Evolutionary conservation across 75 land plant species (phyloP).

Genomic region (Pinus taeda): DNA sequence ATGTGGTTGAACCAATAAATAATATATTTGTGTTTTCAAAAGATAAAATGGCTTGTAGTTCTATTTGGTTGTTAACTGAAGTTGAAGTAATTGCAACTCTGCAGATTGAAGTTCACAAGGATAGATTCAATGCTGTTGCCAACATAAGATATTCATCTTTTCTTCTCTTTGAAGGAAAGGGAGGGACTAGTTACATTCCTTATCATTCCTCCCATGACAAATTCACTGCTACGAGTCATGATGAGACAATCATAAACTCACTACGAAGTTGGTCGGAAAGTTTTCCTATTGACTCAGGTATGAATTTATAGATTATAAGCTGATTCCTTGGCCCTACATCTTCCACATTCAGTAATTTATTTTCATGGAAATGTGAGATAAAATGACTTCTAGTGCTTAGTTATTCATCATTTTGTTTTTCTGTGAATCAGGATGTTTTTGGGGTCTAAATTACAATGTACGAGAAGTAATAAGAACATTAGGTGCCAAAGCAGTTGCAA

Average conservation of each 20-base stretch:
- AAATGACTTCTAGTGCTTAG: not conserved
- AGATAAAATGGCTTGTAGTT: not conserved
- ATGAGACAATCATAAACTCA: not conserved
- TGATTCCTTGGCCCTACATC: not conserved
- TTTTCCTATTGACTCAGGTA: not conserved
- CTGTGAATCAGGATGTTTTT: not conserved
- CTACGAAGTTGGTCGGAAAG: not conserved
- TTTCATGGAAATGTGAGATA: not conserved
- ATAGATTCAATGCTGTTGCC: conserved; percentile 7
- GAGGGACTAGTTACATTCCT: not conserved
- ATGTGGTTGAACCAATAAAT: too few relatives aligned
- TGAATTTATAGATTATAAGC: not conserved
- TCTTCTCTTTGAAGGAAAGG: conserved; percentile 6
- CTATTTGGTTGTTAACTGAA: not conserved
- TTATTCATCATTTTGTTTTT: not conserved
- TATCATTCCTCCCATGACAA: not conserved
- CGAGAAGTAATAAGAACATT: not conserved
- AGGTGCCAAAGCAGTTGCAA: not conserved
- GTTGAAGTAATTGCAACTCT: not conserved
- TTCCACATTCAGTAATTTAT: not conserved
- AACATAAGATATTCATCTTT: not conserved
- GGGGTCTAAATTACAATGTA: not conserved
- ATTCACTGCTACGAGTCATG: not conserved
- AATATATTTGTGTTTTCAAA: too few relatives aligned
- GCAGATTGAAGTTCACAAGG: conserved; percentile 1